Conservation (phyloP, 805 yeast genomes). For the Candida mattraensis region DNA sequence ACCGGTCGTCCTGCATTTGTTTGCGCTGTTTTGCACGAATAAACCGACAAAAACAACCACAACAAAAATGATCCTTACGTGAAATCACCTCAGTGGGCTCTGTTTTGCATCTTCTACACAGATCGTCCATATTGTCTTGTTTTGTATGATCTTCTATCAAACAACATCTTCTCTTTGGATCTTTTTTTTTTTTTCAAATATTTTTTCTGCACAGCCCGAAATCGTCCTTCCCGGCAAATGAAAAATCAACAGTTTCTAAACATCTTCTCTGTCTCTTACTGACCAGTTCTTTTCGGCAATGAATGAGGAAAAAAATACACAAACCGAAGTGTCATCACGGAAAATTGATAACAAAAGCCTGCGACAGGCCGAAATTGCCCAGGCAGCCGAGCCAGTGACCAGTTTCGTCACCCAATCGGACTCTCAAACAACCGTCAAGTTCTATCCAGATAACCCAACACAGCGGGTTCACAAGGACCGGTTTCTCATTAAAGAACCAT, state of each 20-base stretch:
- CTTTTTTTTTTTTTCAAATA: conserved; percentile 5
- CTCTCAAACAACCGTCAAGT: conserved; percentile 48
- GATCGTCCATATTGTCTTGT: conserved; percentile 4
- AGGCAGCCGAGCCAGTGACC: conserved; percentile 40
- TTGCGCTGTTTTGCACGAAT: conserved; percentile 79
- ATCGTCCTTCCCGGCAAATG: conserved; percentile 1
- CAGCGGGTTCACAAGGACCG: conserved; percentile 63
- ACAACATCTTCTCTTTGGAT: conserved; percentile 3
- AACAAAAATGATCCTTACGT: conserved; percentile 67
- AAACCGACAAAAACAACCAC: conserved; percentile 67
- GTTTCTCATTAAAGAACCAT: conserved; percentile 74
- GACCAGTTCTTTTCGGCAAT: too few relatives aligned
- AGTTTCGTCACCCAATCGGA: conserved; percentile 54
- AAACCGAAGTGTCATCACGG: too few relatives aligned
- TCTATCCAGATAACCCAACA: conserved; percentile 88
- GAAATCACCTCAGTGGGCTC: conserved; percentile 45
- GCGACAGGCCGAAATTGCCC: conserved; percentile 18
- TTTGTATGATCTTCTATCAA: neutral
- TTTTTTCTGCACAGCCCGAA: conserved; percentile 1
- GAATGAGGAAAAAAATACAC: conserved; percentile 1
- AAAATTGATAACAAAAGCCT: conserved; percentile 24
- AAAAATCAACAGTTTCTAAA: conserved; percentile 1
- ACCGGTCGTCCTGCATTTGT: conserved; percentile 69
- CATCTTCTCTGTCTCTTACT: too few relatives aligned
- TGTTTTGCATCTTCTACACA: conserved; percentile 52